Base-by-base conservation (phyloP, 345 rosid genomes). In the Eucalyptus marginata region DNA sequence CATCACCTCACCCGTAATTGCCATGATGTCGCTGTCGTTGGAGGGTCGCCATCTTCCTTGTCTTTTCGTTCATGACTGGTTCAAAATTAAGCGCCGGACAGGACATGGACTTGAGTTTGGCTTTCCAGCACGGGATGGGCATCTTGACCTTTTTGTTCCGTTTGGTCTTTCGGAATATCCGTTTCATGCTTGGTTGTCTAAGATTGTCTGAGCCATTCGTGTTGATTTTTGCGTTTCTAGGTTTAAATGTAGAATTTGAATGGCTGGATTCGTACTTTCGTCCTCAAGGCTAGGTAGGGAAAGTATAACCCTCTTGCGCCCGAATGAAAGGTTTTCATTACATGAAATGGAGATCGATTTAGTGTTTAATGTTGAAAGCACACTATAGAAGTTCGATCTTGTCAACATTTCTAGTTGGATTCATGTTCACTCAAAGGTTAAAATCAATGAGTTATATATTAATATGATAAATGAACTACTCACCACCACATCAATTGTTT, bases 401-500 rank as follows among this genome's bases (percentile, higher is more conserved):
- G 24, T 18, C 1, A 10, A 24, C 3, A 56, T 56, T 9, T 56
- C 29, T 18, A 56, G 13, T 24, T 22, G 0, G 3, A 56, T 25
- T 1, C 3, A 9, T 10, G 0, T 56, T 56, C 1, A 10, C 3
- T 4, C 13, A 56, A 56, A 24, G 24, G 20, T 24, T 56, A 18
- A 56, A 56, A 56, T 24, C 29, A 56, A 56, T 24, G 0, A 56
- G 1, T 56, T 56, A 56, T 56, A 9, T 0, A 54, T 8, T 18
- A 20, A 20, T 20, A 54, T 7, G 58, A 20, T 54, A 3, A 8
- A 54, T 54, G 20, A 56, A 56, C 1, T 56, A 0, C 5, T 22
- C 12, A 2, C 2, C 10, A 22, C 13, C 13, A 24, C 3, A 56
- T 0, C 0, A 22, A 56, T 56, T 56, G 1, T 56, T 56, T 1